Evolutionary conservation across 495 filamentous ascomycete genomes (phyloP).

Genomic region (Ramalina peruviana): DNA sequence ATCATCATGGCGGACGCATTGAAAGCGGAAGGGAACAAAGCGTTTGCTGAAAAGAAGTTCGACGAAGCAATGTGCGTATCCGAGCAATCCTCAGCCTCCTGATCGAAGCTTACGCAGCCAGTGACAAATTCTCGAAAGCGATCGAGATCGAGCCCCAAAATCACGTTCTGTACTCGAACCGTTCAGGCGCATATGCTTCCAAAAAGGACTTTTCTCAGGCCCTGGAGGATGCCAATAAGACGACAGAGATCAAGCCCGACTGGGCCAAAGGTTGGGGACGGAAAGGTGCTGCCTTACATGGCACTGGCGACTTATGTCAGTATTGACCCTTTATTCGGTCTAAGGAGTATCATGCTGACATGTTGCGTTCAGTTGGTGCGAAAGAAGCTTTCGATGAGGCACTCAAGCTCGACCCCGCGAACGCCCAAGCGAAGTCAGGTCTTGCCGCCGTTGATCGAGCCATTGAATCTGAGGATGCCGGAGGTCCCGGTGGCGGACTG

Average conservation of each 20-base stretch:
- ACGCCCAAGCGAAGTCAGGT: constrained; percentile 84
- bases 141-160: constrained; percentile 79
- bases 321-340: not conserved
- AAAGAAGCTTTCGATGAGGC: constrained; percentile 84
- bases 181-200: constrained; percentile 89
- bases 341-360: constrained; percentile 8
- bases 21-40: constrained; percentile 95
- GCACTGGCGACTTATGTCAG: constrained; percentile 63
- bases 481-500: constrained; percentile 57
- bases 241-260: constrained; percentile 85
- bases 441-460: constrained; percentile 70
- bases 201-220: constrained; percentile 75
- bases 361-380: constrained; percentile 43
- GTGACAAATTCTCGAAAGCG: constrained; percentile 86
- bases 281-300: constrained; percentile 84
- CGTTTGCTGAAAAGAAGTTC: constrained; percentile 93
- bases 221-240: constrained; percentile 81
- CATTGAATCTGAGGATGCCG: constrained; percentile 64
- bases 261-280: constrained; percentile 94
- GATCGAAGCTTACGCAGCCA: constrained; percentile 22
- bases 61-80: constrained; percentile 78
- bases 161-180: constrained; percentile 95
- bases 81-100: not conserved
- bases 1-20: constrained; percentile 44
- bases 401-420: constrained; percentile 77